Base-by-base conservation (phyloP, 139 green algal species). In the Trebouxia sp. region DNA sequence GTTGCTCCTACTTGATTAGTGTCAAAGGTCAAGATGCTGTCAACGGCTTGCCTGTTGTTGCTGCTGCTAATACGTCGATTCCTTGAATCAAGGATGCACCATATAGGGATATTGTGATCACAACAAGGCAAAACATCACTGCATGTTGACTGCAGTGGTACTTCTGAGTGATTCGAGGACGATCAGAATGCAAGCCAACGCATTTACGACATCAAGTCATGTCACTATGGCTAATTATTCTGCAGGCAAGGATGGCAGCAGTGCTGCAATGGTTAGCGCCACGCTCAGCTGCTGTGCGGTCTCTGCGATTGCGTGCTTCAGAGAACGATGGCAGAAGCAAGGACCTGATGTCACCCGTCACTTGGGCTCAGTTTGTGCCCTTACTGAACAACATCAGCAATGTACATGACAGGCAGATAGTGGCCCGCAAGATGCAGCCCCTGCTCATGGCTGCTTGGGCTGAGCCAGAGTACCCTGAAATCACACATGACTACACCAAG, bases 281-380 rank as follows among this genome's bases (percentile, higher is more conserved):
- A 8, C 69, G 80, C 17, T 75, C 70, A 10, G 69, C 80, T 53
- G 70, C 80, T 39, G 80, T 84, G 10, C 62, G 42, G 30, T 84
- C 80, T 26, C 41, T 84, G 70, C 69, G 80, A 15, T 28, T 84
- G 50, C 55, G 41, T 15, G 80, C 50, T 3, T 65, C 53, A 30
- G 47, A 67, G 35, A 22, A 65, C 22, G 55, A 47, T 24, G 43
- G 41, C 41, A 77, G 69, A 45, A 72, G n/a, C n/a, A n/a, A 78
- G 26, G 69, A 50, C 15, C 7, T 72, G 62, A 35, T 72, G 5
- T 72, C 62, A 22, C 62, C 62, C 37, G 35, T 72, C 15, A 45
- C 62, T 28, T 72, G 62, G 62, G 62, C 62, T 12, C 62, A 72
- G 35, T 72, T 72, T 72, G 62, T 72, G 12, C 62, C 62, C 43